Base-by-base conservation (phyloP, 768 basidiomycete species). In the Pleurotus cornucopiae region DNA sequence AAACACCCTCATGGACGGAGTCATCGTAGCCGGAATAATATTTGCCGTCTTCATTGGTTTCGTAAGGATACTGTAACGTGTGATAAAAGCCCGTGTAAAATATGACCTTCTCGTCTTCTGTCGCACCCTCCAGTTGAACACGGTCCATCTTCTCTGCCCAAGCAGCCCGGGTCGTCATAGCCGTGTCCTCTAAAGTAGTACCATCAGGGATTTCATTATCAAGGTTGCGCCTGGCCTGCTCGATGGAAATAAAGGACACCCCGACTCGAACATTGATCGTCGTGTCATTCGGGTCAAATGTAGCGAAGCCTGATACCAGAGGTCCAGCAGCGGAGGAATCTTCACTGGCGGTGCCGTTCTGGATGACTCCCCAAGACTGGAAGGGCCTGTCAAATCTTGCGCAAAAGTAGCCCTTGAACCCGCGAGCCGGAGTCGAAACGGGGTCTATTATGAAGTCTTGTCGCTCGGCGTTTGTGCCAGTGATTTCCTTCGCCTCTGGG, bases 21-120 rank as follows among this genome's bases (percentile, higher is more conserved):
- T 86, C 81, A 53, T 88, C 84, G 57, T 91, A 91, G 1, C 81
- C 90, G 3, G 89, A 91, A 67, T 87, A 93, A 66, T 92, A 91
- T 5, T 63, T 65, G 3, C 80, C 80, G 39, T 77, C 71, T 65
- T 92, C 90, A 59, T 78, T 73, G 57, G 88, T 81, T 63, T 91
- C 89, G 61, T 85, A 87, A 0, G 91, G 91, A 60, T 89, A 91
- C 82, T 84, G 84, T 3, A 87, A 69, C 0, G 84, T 76, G 66
- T 85, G 86, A 52, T 80, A 85, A 5, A 88, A 74, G 0, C 76
- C 81, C 0, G 88, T 88, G 66, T 84, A 87, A 57, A 83, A 83
- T 0, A 75, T 64, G 26, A 75, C 68, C 57, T 76, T 77, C 64
- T 76, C 76, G 54, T 71, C 74, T 18, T 74, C 66, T 0, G 74